Percentiles rank a stretch among this genome's conserved stretches.
phyloP scores from a whole-genome alignment of 2,329 filamentous ascomycete species.

The Diaporthe ilicicola region DNA sequence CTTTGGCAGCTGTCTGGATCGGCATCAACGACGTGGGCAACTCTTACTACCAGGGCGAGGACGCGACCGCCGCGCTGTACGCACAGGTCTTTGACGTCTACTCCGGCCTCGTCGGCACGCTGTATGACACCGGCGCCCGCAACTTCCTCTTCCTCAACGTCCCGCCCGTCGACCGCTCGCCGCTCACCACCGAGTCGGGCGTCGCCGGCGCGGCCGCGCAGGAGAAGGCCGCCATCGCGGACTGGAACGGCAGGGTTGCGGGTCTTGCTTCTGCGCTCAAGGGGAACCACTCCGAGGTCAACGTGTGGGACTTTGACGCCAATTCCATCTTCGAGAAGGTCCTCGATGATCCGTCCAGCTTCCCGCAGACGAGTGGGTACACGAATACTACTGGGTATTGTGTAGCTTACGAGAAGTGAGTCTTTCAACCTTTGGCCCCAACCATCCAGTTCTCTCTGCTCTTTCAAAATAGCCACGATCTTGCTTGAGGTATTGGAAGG shows the following conservation, averaged over 20 bases:
- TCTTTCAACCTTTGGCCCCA: slow-evolving; percentile 30
- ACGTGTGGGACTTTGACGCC: slow-evolving; percentile 62
- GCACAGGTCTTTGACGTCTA: slow-evolving; percentile 51
- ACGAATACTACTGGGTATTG: slow-evolving; percentile 67
- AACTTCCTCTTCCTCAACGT: slow-evolving; percentile 68
- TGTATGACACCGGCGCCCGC: slow-evolving; percentile 60
- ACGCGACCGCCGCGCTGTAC: slow-evolving; percentile 45
- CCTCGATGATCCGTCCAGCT: slow-evolving; percentile 55
- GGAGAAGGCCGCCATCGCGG: slow-evolving; percentile 52
- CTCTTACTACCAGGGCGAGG: slow-evolving; percentile 47
- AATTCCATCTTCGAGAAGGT: slow-evolving; percentile 59
- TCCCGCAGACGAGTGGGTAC: slow-evolving; percentile 55
- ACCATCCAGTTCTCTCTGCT: background rate
- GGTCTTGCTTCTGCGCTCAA: slow-evolving; percentile 48
- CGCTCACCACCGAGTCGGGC: slow-evolving; percentile 53
- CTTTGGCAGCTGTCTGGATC: slow-evolving; percentile 60
- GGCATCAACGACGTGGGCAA: slow-evolving; percentile 66
- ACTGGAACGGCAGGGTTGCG: slow-evolving; percentile 59
- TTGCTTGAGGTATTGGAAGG: background rate
- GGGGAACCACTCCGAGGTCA: slow-evolving; percentile 45
- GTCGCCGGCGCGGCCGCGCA: slow-evolving; percentile 43
- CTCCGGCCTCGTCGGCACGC: slow-evolving; percentile 47
- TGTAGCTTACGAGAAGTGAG: slow-evolving; percentile 61
- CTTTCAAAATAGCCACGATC: background rate
- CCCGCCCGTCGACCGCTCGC: slow-evolving; percentile 64